A percentile compares a stretch with the other conserved stretches of the same genome.
Conservation (phyloP, 176 grass and related monocot genomes). For the Poa pratensis region DNA sequence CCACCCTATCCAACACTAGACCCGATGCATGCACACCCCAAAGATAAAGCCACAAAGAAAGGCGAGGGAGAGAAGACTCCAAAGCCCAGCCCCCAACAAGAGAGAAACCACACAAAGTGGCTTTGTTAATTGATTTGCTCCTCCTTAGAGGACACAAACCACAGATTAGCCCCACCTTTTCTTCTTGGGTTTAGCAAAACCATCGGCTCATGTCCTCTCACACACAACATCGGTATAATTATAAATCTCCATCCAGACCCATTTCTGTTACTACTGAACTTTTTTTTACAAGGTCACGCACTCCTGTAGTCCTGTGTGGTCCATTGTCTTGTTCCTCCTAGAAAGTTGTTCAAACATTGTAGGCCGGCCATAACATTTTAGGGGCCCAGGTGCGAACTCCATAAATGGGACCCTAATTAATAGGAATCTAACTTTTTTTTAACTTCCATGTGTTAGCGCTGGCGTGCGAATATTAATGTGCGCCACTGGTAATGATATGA, state of each 20-base stretch:
- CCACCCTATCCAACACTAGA: conserved; percentile 48
- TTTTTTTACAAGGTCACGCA: not conserved
- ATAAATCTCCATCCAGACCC: not conserved
- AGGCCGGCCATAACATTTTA: too few relatives aligned
- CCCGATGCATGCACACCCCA: conserved; percentile 37
- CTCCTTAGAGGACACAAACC: conserved; percentile 41
- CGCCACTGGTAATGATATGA: too few relatives aligned
- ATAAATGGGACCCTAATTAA: too few relatives aligned
- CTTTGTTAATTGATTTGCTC: conserved; percentile 46
- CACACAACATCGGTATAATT: not conserved
- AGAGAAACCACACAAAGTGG: not conserved
- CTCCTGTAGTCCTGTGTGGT: conserved; percentile 28
- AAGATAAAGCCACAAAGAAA: conserved; percentile 57
- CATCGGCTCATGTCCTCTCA: conserved; percentile 38
- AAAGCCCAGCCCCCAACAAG: conserved; percentile 52
- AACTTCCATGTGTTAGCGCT: too few relatives aligned
- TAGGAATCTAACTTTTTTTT: too few relatives aligned
- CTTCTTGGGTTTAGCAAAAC: conserved; percentile 44
- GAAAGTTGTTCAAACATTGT: too few relatives aligned
- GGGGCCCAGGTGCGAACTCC: too few relatives aligned
- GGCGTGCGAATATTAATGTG: too few relatives aligned
- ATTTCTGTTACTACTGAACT: conserved; percentile 14
- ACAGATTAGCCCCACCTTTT: conserved; percentile 21
- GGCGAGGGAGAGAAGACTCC: conserved; percentile 60
- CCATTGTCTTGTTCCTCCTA: conserved; percentile 37